Evolutionary conservation across 345 rosid species (phyloP), one percentile per base, ranked within the genome.

Genomic region (Punica granatum): DNA sequence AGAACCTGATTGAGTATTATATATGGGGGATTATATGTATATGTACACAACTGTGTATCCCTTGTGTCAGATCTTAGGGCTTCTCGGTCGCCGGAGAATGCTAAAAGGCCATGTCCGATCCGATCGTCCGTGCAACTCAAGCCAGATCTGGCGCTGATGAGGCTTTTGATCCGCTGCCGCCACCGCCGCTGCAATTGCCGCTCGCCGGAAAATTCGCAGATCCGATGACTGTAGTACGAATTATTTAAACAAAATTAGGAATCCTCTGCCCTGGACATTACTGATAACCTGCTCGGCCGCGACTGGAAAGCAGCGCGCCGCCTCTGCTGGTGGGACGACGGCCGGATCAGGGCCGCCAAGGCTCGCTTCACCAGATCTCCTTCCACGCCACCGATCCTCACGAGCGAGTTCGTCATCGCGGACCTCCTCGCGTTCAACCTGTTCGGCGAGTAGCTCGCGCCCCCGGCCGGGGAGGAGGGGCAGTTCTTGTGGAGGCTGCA

Each of bases 321-420:
- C 54, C 78, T 44, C 66, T 76, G 84, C 72, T 79, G 82, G 34
- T 80, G 82, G 25, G 86, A 72, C 35, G 88, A 79, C 1, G 90
- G 86, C 16, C 89, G 80, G 63, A 83, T 81, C 78, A 88, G 70
- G 26, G 85, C 78, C 8, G 83, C 63, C 66, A 90, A 64, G 12
- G 84, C 85, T 78, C 82, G 76, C 79, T 72, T 79, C 15, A 88
- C 87, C 48, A 85, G 34, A 44, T 86, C 92, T 0, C 93, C 88
- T 43, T 90, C 98, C 6, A 83, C 93, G 33, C 88, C 84, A 0
- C 88, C 81, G 23, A 90, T 84, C 73, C 86, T 81, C 48, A 81
- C 91, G 37, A 92, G 79, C 16, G 86, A 92, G 75, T 92, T 92
- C 70, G 82, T 72, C 89, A 92, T 84, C 28, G 89, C 98, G n/a